Percentiles rank a stretch among this genome's conserved stretches.
Conservation (phyloP, 2,329 filamentous ascomycete species). For the Colletotrichum limetticola region DNA sequence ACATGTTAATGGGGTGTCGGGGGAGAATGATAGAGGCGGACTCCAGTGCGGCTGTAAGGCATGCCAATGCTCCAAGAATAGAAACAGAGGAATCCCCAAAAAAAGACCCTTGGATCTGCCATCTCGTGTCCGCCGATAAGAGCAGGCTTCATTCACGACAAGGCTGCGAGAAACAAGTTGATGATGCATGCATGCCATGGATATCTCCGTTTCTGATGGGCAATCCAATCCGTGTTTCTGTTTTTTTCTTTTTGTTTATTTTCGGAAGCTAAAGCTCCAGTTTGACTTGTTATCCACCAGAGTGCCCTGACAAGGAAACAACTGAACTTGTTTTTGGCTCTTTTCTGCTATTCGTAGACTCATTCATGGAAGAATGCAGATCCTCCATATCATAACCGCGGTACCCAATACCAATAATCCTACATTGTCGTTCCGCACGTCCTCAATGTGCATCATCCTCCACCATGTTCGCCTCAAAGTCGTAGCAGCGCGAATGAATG, state of each 20-base stretch:
- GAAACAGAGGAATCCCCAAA: slow-evolving; percentile 14
- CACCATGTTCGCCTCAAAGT: background rate
- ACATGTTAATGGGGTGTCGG: background rate
- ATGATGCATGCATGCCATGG: background rate
- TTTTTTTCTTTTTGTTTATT: slow-evolving; percentile 6
- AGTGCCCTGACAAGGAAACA: background rate
- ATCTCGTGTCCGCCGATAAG: slow-evolving; percentile 7
- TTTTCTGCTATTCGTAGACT: background rate
- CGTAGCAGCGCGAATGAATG: background rate
- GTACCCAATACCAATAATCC: background rate
- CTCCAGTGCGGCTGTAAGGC: background rate
- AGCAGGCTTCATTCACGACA: background rate
- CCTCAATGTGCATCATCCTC: background rate
- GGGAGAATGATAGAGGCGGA: background rate
- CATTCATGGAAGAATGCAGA: slow-evolving; percentile 6
- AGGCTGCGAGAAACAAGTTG: slow-evolving; percentile 16
- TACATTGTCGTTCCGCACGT: slow-evolving; percentile 11
- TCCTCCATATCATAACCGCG: background rate
- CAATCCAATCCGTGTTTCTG: background rate
- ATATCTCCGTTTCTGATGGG: too few relatives aligned
- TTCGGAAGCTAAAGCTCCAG: slow-evolving; percentile 5
- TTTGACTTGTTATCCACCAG: background rate
- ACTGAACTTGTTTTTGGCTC: background rate
- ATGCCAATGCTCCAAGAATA: slow-evolving; percentile 21
- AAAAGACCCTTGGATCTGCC: background rate